A percentile compares a stretch with the other conserved stretches of the same genome.
phyloP scores from a whole-genome alignment of 2,329 filamentous ascomycete genomes.

The Neoscytalidium dimidiatum region DNA sequence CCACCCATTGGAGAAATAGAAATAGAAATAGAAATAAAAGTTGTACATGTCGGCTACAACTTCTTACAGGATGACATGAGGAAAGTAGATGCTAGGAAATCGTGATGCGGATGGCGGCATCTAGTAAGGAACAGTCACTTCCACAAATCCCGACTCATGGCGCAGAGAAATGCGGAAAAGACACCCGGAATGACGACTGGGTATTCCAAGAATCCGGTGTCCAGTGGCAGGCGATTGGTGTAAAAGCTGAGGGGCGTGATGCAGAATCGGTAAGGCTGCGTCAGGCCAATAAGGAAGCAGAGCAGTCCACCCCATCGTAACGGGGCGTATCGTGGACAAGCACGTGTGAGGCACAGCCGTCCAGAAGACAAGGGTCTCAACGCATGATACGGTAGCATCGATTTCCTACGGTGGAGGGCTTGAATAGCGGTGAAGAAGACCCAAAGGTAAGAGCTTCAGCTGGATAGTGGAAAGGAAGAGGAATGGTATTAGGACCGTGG shows the following conservation, averaged over 20 bases:
- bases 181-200: too few species aligned
- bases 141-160: too few species aligned
- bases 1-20: too few species aligned
- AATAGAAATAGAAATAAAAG: too few species aligned
- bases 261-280: slow-evolving; percentile 1
- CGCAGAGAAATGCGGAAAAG: background rate
- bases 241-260: background rate
- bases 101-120: too few species aligned
- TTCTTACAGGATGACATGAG: too few species aligned
- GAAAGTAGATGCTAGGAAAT: too few species aligned
- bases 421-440: background rate
- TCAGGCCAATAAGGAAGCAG: background rate
- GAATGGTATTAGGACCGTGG: background rate
- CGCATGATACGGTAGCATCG: background rate
- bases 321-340: background rate
- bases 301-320: background rate
- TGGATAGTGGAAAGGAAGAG: background rate
- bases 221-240: background rate
- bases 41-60: background rate
- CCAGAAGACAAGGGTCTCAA: background rate
- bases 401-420: background rate
- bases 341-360: slow-evolving; percentile 3
- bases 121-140: too few species aligned
- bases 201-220: background rate
- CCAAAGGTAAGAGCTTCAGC: background rate